Conservation (phyloP, 495 filamentous ascomycete genomes). For the Daldinia caldariorum region DNA sequence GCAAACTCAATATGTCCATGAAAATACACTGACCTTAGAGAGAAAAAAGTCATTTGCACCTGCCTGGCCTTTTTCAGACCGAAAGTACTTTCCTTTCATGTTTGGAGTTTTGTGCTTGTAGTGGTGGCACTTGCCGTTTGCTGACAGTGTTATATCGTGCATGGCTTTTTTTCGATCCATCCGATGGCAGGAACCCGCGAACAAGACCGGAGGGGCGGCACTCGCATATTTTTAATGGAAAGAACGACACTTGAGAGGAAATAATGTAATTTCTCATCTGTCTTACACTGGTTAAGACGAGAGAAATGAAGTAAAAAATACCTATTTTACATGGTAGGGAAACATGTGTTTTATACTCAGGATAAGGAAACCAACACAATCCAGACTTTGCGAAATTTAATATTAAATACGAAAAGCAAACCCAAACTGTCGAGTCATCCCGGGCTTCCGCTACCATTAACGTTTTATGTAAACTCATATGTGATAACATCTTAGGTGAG, state of each 20-base stretch:
- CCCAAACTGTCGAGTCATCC: constrained; percentile 5
- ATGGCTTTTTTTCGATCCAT: constrained; percentile 2
- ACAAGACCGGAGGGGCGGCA: not conserved
- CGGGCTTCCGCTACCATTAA: constrained; percentile 20
- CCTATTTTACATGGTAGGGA: too few species aligned
- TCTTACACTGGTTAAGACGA: not conserved
- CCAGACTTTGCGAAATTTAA: constrained; percentile 26
- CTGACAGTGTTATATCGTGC: not conserved
- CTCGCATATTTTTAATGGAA: not conserved
- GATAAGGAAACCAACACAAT: constrained; percentile 22
- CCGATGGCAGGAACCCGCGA: constrained; percentile 1
- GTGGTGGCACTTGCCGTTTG: constrained; percentile 4
- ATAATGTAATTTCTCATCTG: not conserved
- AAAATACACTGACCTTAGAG: not conserved
- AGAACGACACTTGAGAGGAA: constrained; percentile 2
- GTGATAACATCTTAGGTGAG: constrained; percentile 1
- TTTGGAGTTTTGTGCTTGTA: constrained; percentile 8
- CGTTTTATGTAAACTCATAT: constrained; percentile 1
- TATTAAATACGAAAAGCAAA: constrained; percentile 15
- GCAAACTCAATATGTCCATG: not conserved
- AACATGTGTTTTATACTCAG: too few species aligned
- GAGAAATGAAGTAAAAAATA: not conserved
- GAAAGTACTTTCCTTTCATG: constrained; percentile 3
- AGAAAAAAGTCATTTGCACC: not conserved
- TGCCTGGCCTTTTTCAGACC: not conserved